Percentiles rank a stretch among this genome's conserved stretches.
phyloP scores from a whole-genome alignment of 2,329 filamentous ascomycete species.

The Thelonectria rubi region DNA sequence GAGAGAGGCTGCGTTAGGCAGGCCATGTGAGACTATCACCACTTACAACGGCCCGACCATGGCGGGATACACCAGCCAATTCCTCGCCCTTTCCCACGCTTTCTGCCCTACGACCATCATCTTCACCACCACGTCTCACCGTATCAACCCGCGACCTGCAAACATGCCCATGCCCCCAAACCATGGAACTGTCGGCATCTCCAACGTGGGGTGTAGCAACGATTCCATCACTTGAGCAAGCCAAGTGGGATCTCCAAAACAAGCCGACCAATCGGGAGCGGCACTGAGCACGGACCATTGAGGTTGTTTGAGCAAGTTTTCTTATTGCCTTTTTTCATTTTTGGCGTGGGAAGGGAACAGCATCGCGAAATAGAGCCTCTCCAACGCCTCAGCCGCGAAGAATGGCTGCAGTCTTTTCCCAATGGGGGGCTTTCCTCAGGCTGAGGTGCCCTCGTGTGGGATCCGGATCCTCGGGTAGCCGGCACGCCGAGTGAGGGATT shows the following conservation, averaged over 20 bases:
- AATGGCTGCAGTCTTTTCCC: slow-evolving; percentile 9
- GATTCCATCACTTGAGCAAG: slow-evolving; percentile 17
- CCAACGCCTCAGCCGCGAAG: slow-evolving; percentile 5
- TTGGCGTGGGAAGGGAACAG: slow-evolving; percentile 5
- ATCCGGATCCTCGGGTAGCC: slow-evolving; percentile 11
- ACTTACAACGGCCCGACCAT: not conserved
- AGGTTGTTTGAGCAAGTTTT: slow-evolving; percentile 54
- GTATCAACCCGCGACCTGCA: no score
- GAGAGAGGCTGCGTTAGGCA: not conserved
- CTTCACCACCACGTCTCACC: not conserved
- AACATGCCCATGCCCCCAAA: not conserved
- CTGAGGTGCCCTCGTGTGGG: not conserved
- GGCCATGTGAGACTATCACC: not conserved
- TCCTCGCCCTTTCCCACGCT: not conserved
- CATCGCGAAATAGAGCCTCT: slow-evolving; percentile 16
- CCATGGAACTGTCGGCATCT: slow-evolving; percentile 7
- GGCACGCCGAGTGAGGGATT: slow-evolving; percentile 15
- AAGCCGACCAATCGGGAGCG: slow-evolving; percentile 32
- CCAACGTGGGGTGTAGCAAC: slow-evolving; percentile 13
- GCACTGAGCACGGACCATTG: slow-evolving; percentile 36
- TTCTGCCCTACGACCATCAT: not conserved
- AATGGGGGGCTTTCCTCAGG: not conserved
- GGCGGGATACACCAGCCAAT: not conserved
- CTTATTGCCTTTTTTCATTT: slow-evolving; percentile 20
- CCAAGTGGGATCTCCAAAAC: slow-evolving; percentile 29